These are phyloP conservation scores for Halocafeteria seosinensis DNA, from an alignment of 108 stramenopile genomes.

Conservation along the genomic window DNA sequence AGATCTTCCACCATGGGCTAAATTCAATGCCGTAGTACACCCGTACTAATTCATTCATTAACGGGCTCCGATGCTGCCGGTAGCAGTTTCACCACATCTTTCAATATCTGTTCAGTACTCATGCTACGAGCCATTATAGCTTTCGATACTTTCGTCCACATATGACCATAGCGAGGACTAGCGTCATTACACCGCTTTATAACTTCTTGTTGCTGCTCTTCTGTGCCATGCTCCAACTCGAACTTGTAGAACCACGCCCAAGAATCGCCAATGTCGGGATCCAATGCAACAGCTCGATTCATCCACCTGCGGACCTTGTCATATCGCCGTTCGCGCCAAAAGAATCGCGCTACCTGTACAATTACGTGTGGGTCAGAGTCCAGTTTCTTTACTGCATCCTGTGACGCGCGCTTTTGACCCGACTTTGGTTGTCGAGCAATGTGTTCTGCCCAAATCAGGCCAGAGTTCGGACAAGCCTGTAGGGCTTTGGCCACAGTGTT, in stretches of 20 bases:
- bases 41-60: too few relatives aligned
- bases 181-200: slow-evolving; percentile 52
- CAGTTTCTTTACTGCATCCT: slow-evolving; percentile 70
- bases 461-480: slow-evolving; percentile 76
- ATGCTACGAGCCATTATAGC: background rate
- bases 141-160: slow-evolving; percentile 62
- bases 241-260: slow-evolving; percentile 77
- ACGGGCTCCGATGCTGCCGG: background rate
- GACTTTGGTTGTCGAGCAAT: slow-evolving; percentile 62
- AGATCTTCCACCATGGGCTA: too few relatives aligned
- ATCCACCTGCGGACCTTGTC: slow-evolving; percentile 92
- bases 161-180: slow-evolving; percentile 78
- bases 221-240: slow-evolving; percentile 50
- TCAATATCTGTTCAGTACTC: too few relatives aligned
- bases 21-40: too few relatives aligned
- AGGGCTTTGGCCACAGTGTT: slow-evolving; percentile 76
- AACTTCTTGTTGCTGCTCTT: slow-evolving; percentile 42
- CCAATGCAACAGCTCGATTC: slow-evolving; percentile 62
- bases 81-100: background rate
- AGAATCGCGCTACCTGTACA: slow-evolving; percentile 68
- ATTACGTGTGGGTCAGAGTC: slow-evolving; percentile 75
- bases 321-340: slow-evolving; percentile 61
- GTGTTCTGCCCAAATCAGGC: slow-evolving; percentile 65
- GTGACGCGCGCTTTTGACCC: slow-evolving; percentile 63
- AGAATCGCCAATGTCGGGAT: slow-evolving; percentile 70